A percentile compares a stretch with the other conserved stretches of the same genome.
phyloP scores from a whole-genome alignment of 305 asterid species.

The Fraxinus sp. region DNA sequence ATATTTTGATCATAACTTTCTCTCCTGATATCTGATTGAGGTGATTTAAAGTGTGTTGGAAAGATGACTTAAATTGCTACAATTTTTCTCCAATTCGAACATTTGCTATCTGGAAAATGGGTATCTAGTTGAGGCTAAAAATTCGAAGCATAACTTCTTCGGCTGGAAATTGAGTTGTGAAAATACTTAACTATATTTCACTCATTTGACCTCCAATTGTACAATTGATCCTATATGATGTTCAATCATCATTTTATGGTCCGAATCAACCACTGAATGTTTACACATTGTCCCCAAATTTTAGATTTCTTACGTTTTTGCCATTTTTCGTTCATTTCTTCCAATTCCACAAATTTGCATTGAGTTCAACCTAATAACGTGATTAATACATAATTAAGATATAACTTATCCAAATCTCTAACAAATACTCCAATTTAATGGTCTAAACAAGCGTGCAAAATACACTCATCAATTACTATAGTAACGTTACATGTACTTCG shows the following conservation, averaged over 20 bases:
- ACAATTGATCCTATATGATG: neutral
- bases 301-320: neutral
- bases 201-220: neutral
- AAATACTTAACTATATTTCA: too few relatives aligned
- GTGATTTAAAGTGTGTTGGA: neutral
- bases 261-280: neutral
- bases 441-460: neutral
- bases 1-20: neutral
- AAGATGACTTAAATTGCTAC: neutral
- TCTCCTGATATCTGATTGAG: neutral
- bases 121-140: neutral
- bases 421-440: neutral
- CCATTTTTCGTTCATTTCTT: neutral
- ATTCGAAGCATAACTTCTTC: neutral
- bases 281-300: neutral
- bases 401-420: neutral
- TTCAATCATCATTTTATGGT: neutral
- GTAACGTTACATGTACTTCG: neutral
- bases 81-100: neutral
- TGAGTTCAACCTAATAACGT: neutral
- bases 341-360: neutral
- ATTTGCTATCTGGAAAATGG: neutral
- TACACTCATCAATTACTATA: neutral
- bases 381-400: neutral
- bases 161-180: neutral